phyloP scores from a whole-genome alignment of 768 basidiomycete species.

The Daedalea quercina region DNA sequence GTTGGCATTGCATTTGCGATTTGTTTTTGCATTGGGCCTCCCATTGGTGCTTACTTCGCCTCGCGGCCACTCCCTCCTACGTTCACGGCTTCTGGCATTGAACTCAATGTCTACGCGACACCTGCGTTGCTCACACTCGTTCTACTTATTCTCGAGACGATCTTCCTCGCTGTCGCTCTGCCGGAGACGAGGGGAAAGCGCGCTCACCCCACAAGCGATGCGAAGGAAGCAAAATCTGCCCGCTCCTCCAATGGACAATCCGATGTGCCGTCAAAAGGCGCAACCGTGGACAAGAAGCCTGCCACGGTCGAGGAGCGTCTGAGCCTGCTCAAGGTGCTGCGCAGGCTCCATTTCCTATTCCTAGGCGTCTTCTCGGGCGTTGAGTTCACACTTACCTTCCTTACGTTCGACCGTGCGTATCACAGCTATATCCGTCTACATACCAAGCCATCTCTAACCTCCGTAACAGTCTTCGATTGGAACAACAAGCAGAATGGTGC shows the following conservation, averaged over 20 bases:
- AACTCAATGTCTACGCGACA: slow-evolving; percentile 83
- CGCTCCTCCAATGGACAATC: neutral
- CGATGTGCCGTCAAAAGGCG: neutral
- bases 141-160: slow-evolving; percentile 72
- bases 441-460: neutral
- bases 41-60: slow-evolving; percentile 94
- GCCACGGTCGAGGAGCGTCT: slow-evolving; percentile 43
- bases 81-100: slow-evolving; percentile 43
- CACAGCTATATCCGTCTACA: neutral
- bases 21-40: slow-evolving; percentile 89
- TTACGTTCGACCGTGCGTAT: slow-evolving; percentile 79
- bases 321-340: slow-evolving; percentile 48
- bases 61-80: slow-evolving; percentile 69
- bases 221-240: slow-evolving; percentile 12
- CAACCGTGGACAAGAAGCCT: slow-evolving; percentile 5
- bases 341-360: slow-evolving; percentile 76
- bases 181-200: slow-evolving; percentile 77
- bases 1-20: slow-evolving; percentile 96
- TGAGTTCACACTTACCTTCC: slow-evolving; percentile 94
- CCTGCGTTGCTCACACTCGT: slow-evolving; percentile 83
- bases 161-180: slow-evolving; percentile 65
- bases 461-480: slow-evolving; percentile 72
- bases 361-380: slow-evolving; percentile 89
- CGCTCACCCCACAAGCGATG: slow-evolving; percentile 17
- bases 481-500: slow-evolving; percentile 83